phyloP scores from a whole-genome alignment of 2,329 filamentous ascomycete genomes.

The Aspergillus sp. region DNA sequence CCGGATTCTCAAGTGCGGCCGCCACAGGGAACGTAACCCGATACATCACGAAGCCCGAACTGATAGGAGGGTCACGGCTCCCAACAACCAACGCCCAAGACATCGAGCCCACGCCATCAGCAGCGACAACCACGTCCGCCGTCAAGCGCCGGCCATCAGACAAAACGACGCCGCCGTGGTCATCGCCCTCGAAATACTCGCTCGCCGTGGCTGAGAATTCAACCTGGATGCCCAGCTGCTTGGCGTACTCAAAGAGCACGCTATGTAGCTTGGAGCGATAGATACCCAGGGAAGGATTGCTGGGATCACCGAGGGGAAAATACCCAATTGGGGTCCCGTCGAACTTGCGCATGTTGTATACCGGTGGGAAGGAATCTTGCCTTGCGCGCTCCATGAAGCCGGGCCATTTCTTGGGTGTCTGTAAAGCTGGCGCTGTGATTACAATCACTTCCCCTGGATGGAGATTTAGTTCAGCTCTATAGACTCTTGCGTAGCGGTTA shows the following conservation, averaged over 20 bases:
- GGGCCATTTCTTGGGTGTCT: neutral
- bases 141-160: neutral
- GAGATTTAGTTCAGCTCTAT: fast-evolving
- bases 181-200: neutral
- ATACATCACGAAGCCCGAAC: neutral
- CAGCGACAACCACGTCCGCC: neutral
- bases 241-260: neutral
- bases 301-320: neutral
- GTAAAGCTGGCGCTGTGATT: neutral
- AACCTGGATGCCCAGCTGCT: neutral
- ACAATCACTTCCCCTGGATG: neutral
- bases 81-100: neutral
- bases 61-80: neutral
- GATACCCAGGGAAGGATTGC: neutral
- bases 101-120: neutral
- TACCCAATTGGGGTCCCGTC: neutral
- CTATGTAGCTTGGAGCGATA: neutral
- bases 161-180: neutral
- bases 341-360: neutral
- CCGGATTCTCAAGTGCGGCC: neutral
- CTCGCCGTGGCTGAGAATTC: neutral
- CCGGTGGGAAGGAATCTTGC: neutral
- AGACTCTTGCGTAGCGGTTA: too few relatives aligned
- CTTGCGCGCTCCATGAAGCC: neutral
- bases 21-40: neutral